Base-by-base conservation (phyloP, 2,329 filamentous ascomycete genomes). In the Sclerotinia borealis region DNA sequence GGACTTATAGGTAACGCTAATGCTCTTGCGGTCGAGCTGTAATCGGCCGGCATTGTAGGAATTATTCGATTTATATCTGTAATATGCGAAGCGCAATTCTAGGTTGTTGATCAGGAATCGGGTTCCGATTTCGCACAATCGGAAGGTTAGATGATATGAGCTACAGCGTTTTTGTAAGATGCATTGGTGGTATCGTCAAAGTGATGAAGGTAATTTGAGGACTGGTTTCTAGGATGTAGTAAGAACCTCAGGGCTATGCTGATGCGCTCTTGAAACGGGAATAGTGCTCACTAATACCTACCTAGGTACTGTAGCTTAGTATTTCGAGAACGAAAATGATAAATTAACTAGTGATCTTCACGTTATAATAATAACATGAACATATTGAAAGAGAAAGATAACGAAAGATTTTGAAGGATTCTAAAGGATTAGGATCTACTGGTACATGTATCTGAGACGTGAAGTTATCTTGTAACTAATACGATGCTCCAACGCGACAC, bases 41-140 rank as follows among this genome's bases (percentile, higher is more conserved):
- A 81, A 75, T 84, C 79, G 70, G 78, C 78, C 39, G 81, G 79
- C 81, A 84, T 84, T 63, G 17, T 56, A 15, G n/a, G 31, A 17
- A 29, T 45, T 4, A 31, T 37, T 25, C 29, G 17, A 41, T 45
- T 17, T 49, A 29, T 22, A 29, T 10, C 39, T 56, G 34, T 31
- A 13, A 19, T n/a, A n/a, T 29, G 41, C 7, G 31, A 8, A 27
- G 39, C 22, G 59, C 17, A 39, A 37, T 8, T 17, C 22, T 45
- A 29, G 49, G 13, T 48, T 29, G 29, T n/a, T 29, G 31, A 31
- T 11, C 17, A 15, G 11, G 25, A 27, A 52, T 13, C 25, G 27
- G 39, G 19, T 11, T 17, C 25, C 27, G 34, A 15, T 19, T 15
- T 3, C 54, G 27, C 27, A 56, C 27, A 36, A 37, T 19, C 11